Evolutionary conservation across 2,329 filamentous ascomycete species (phyloP).

Genomic region (Aspergillaceae sp.): DNA sequence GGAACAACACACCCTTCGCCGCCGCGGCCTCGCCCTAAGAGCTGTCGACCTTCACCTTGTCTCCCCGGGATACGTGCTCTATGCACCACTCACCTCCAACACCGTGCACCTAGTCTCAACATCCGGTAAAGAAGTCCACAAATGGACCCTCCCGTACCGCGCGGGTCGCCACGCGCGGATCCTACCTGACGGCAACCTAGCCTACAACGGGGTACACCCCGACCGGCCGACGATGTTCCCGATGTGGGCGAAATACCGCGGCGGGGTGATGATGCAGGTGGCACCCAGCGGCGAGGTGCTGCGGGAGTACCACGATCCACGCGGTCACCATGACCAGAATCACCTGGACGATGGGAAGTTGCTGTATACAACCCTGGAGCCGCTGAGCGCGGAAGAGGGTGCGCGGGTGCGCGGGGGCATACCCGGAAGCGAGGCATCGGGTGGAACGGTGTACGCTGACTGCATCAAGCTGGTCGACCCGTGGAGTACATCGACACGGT

Average conservation of each 20-base stretch:
- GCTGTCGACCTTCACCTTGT: slow-evolving; percentile 31
- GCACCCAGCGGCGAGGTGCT: slow-evolving; percentile 31
- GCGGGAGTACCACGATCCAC: slow-evolving; percentile 33
- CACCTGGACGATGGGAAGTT: slow-evolving; percentile 37
- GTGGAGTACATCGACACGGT: neutral
- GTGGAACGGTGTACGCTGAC: neutral
- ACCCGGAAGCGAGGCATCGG: neutral
- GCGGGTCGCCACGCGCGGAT: slow-evolving; percentile 37
- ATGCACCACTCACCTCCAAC: slow-evolving; percentile 5
- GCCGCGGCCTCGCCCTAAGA: slow-evolving; percentile 34
- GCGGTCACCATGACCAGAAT: slow-evolving; percentile 41
- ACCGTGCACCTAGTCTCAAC: neutral
- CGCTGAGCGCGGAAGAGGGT: slow-evolving; percentile 16
- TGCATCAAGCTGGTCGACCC: neutral
- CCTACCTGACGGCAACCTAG: slow-evolving; percentile 37
- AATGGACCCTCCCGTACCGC: slow-evolving; percentile 36
- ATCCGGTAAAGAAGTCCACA: slow-evolving; percentile 28
- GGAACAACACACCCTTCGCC: slow-evolving; percentile 38
- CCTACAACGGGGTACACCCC: slow-evolving; percentile 37
- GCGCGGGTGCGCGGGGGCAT: neutral
- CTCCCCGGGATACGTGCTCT: slow-evolving; percentile 36
- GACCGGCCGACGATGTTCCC: slow-evolving; percentile 32
- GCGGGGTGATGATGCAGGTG: slow-evolving; percentile 39
- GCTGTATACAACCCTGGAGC: slow-evolving; percentile 38
- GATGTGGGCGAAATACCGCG: slow-evolving; percentile 40